Base-by-base conservation (phyloP, 345 rosid genomes). In the Eucalyptus virginea region DNA sequence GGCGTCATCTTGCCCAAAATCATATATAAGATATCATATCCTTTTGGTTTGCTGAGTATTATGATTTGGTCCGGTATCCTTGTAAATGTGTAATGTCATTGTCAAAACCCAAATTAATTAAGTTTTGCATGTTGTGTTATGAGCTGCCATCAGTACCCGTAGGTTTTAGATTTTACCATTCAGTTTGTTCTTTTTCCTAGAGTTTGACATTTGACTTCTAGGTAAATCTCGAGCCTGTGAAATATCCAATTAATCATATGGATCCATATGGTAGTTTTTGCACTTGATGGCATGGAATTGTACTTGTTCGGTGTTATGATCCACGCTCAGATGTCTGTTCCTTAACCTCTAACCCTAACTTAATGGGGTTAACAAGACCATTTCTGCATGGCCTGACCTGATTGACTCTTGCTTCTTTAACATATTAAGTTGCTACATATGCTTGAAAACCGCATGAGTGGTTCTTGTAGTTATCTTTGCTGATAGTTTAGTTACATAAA, bases 151-250 rank as follows among this genome's bases (percentile, higher is more conserved):
- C 56, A 7, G 87, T 45, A 45, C 87, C 87, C 81, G 87, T 86
- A 87, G 50, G 86, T 86, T 91, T 92, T 91, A 95, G 95, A 98
- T 98, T 90, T 96, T 98, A 90, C 92, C 94, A 91, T 93, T 92
- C 83, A 89, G 96, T 13, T 98, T 95, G 92, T 77, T 21, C 85
- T 40, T 77, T 77, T 40, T 77, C 4, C 85, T 77, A 40, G 47
- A 40, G 81, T 72, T 72, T 72, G 45, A 34, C 40, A 72, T 72
- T 72, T 72, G 44, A 72, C 45, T 72, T 72, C 45, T 34, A 40
- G 47, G 47, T 77, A 40, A 77, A 40, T 77, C 85, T 77, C 0
- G 9, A 40, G 85, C 47, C 16, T 40, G 28, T 77, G 85, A 77
- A 40, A 77, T 77, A 40, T 40, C 85, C 45, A 77, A 11, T 21